phyloP scores from a whole-genome alignment of 2,329 filamentous ascomycete genomes.

The Colletotrichum zoysiae region DNA sequence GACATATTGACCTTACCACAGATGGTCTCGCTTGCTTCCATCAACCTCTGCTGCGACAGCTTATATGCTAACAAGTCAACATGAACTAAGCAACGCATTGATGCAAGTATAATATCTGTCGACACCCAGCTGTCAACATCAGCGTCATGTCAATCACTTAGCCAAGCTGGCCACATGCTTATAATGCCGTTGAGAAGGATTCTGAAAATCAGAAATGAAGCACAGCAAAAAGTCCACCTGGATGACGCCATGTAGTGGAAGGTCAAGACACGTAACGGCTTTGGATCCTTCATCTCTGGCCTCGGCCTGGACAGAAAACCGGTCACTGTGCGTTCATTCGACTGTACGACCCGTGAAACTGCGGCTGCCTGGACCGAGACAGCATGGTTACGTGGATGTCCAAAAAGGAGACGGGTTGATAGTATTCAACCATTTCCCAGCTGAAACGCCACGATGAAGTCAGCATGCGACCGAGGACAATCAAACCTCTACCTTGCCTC shows the following conservation, averaged over 20 bases:
- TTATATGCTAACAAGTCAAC: not conserved
- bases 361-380: not conserved
- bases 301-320: not conserved
- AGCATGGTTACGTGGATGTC: not conserved
- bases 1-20: not conserved
- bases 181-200: not conserved
- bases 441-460: not conserved
- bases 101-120: not conserved
- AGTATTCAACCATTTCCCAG: not conserved
- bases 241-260: not conserved
- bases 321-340: not conserved
- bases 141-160: too few relatives aligned
- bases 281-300: not conserved
- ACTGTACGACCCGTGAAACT: not conserved
- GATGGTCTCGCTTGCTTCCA: not conserved
- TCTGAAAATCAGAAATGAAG: not conserved
- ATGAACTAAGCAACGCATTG: not conserved
- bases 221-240: not conserved
- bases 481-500: not conserved
- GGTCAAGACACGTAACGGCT: not conserved
- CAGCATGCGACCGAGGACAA: not conserved
- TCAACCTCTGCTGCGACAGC: not conserved
- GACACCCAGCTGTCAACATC: not conserved
- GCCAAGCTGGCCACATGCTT: not conserved
- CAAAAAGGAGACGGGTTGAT: not conserved